Conservation (phyloP, 208 protist genomes). For the Angomonas deanei region DNA sequence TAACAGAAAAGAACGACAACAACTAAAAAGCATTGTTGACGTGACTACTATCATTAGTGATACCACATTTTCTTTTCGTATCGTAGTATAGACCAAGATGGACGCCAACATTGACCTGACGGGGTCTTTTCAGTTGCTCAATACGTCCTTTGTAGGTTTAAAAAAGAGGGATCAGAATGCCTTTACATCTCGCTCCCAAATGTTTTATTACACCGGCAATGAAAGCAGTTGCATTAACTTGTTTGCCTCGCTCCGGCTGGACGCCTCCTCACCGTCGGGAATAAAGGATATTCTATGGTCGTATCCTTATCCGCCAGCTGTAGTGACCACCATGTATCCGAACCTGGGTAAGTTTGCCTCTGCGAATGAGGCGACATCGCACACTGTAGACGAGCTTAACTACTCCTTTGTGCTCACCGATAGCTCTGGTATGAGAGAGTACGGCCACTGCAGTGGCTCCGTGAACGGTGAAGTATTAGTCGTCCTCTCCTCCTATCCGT, state of each 20-base stretch:
- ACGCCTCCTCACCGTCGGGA: background rate
- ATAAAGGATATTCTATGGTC: constrained; percentile 44
- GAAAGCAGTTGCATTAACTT: constrained; percentile 44
- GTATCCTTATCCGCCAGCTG: constrained; percentile 30
- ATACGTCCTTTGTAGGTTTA: constrained; percentile 30
- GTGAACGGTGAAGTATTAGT: constrained; percentile 70
- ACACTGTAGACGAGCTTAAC: constrained; percentile 43
- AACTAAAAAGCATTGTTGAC: no score
- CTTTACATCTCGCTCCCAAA: constrained; percentile 24
- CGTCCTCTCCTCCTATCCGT: constrained; percentile 58
- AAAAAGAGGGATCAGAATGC: constrained; percentile 27
- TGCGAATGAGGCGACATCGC: constrained; percentile 38
- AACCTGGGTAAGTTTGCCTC: constrained; percentile 55
- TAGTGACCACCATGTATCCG: constrained; percentile 34
- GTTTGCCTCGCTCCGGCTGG: constrained; percentile 37
- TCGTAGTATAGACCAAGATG: constrained; percentile 2
- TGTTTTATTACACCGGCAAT: constrained; percentile 58
- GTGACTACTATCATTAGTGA: no score
- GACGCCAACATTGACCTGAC: constrained; percentile 11
- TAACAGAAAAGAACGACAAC: no score
- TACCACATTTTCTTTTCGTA: constrained; percentile 1
- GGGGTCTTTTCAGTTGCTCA: constrained; percentile 26
- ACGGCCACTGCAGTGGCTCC: constrained; percentile 59
- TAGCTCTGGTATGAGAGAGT: constrained; percentile 59
- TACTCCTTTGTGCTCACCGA: constrained; percentile 82